A percentile compares a stretch with the other conserved stretches of the same genome.
Evolutionary conservation across 768 basidiomycete species (phyloP).

Genomic region (Trametes punicea): DNA sequence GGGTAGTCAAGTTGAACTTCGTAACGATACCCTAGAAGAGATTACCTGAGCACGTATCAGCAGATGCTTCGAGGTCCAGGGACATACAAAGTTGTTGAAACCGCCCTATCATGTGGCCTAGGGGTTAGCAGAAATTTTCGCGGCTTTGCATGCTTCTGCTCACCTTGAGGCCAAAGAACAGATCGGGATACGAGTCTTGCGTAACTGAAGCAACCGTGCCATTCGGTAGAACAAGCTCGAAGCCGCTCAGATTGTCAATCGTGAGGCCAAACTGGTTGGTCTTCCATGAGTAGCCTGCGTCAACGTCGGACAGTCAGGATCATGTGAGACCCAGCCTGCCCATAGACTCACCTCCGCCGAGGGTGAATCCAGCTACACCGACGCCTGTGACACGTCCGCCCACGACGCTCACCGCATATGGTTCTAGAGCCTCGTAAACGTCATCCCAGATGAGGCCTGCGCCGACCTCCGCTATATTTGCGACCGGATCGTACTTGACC

Average conservation of each 20-base stretch:
- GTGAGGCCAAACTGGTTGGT: slow-evolving; percentile 61
- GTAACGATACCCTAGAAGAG: slow-evolving; percentile 54
- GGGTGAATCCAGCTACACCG: slow-evolving; percentile 30
- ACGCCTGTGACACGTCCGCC: slow-evolving; percentile 56
- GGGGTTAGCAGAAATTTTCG: too few species aligned
- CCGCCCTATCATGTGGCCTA: slow-evolving; percentile 43
- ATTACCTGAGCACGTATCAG: neutral
- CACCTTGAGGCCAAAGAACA: slow-evolving; percentile 45
- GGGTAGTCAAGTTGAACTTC: slow-evolving; percentile 49
- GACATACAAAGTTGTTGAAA: slow-evolving; percentile 53
- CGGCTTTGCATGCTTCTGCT: neutral
- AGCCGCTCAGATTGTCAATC: slow-evolving; percentile 50
- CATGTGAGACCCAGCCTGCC: neutral
- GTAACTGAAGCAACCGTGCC: slow-evolving; percentile 41
- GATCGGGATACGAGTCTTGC: slow-evolving; percentile 30
- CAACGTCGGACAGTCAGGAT: neutral
- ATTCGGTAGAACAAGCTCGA: slow-evolving; percentile 55
- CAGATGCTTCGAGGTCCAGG: neutral
- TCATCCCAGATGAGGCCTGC: slow-evolving; percentile 60
- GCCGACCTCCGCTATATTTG: slow-evolving; percentile 29
- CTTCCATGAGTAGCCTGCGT: slow-evolving; percentile 58
- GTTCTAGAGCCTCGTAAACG: slow-evolving; percentile 53
- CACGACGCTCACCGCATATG: slow-evolving; percentile 49
- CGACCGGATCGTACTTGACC: slow-evolving; percentile 23
- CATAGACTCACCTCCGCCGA: slow-evolving; percentile 50